Evolutionary conservation across 192 early-diverging fungal genomes (phyloP).

Genomic region (Umbelopsis sp.): DNA sequence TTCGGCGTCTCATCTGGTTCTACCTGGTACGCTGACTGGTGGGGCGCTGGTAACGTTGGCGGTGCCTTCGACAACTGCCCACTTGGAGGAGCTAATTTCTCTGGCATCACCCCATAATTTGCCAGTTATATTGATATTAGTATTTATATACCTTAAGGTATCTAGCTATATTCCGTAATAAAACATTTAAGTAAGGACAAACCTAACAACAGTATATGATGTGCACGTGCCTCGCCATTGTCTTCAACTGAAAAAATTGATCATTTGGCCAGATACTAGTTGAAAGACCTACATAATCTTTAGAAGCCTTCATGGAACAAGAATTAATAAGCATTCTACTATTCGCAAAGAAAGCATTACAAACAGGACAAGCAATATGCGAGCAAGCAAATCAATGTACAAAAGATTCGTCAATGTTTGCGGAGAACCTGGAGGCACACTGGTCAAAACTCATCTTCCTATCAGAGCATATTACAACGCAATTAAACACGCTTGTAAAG

Average conservation of each 20-base stretch:
- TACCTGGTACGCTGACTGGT: slow-evolving; percentile 30
- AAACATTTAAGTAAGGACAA: neutral
- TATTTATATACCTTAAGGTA: neutral
- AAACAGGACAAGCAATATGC: slow-evolving; percentile 27
- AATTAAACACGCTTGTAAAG: slow-evolving; percentile 23
- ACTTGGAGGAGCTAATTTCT: slow-evolving; percentile 17
- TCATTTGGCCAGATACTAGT: no score
- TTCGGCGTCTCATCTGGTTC: slow-evolving; percentile 42
- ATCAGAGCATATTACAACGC: slow-evolving; percentile 28
- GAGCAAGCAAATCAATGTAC: slow-evolving; percentile 26
- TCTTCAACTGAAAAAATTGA: neutral
- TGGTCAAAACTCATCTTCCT: slow-evolving; percentile 36
- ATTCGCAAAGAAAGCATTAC: slow-evolving; percentile 35
- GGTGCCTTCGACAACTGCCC: slow-evolving; percentile 27
- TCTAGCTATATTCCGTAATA: neutral
- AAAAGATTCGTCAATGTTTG: slow-evolving; percentile 23
- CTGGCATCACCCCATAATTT: neutral
- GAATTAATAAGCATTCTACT: slow-evolving; percentile 32
- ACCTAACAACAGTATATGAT: neutral
- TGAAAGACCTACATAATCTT: no score
- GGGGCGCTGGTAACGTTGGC: slow-evolving; percentile 31
- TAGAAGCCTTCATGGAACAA: slow-evolving; percentile 25
- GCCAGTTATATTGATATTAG: neutral
- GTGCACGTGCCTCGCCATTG: neutral
- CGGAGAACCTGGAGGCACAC: slow-evolving; percentile 30